A percentile compares a stretch with the other conserved stretches of the same genome.
Conservation (phyloP, 2,329 filamentous ascomycete species). For the Celoporthe dispersa region DNA sequence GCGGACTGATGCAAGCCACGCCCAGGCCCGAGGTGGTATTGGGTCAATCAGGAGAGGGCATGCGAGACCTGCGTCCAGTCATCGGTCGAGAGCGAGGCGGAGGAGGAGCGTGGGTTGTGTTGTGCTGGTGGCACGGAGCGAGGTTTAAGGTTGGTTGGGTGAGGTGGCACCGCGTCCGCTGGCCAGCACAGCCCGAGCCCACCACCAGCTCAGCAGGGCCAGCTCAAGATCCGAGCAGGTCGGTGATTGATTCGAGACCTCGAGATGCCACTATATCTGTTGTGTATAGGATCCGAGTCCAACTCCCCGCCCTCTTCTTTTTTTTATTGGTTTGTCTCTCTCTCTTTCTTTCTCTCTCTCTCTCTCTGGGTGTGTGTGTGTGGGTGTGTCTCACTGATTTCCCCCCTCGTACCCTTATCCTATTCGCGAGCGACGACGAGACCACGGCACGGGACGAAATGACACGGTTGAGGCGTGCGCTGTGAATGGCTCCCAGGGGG, state of each 20-base stretch:
- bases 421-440: neutral
- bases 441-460: conserved; percentile 7
- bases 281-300: neutral
- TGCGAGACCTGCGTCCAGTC: neutral
- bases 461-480: neutral
- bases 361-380: no score
- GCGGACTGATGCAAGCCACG: conserved; percentile 24
- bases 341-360: neutral
- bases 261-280: neutral
- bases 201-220: neutral
- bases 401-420: neutral
- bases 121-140: neutral
- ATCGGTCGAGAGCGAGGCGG: neutral
- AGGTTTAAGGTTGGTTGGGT: neutral
- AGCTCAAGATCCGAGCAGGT: neutral
- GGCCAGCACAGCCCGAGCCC: neutral
- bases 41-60: conserved; percentile 1
- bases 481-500: neutral
- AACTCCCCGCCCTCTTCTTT: no score
- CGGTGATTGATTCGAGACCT: neutral
- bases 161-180: conserved; percentile 18
- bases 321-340: neutral
- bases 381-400: no score
- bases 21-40: neutral
- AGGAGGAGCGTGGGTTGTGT: neutral